Conservation (phyloP, 495 filamentous ascomycete genomes). For the Mytilinidion resinicola region DNA sequence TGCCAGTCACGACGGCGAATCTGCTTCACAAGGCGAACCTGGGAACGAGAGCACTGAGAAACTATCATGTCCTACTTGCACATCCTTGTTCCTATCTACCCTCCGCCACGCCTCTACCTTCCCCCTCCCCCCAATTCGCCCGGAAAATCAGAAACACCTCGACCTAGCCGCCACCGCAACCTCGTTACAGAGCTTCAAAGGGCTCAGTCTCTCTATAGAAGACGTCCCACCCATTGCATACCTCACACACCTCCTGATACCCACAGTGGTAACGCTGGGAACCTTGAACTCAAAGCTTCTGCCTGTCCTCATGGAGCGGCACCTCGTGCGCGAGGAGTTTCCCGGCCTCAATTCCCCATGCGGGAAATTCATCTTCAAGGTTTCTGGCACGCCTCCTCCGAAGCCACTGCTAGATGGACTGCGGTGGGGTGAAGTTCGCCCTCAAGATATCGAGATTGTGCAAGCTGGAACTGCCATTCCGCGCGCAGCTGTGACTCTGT, state of each 20-base stretch:
- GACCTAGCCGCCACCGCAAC: not conserved
- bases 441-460: constrained; percentile 15
- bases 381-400: constrained; percentile 14
- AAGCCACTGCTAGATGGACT: constrained; percentile 19
- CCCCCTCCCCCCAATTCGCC: not conserved
- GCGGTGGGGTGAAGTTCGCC: constrained; percentile 20
- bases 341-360: constrained; percentile 11
- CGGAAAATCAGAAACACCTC: not conserved
- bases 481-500: constrained; percentile 8
- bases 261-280: constrained; percentile 17
- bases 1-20: not conserved
- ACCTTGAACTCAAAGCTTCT: constrained; percentile 16
- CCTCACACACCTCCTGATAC: constrained; percentile 11
- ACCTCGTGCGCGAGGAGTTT: constrained; percentile 20
- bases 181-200: no score
- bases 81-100: not conserved
- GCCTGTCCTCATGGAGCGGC: not conserved
- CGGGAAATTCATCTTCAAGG: constrained; percentile 25
- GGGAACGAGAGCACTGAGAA: not conserved
- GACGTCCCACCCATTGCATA: not conserved
- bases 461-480: constrained; percentile 16
- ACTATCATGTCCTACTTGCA: not conserved
- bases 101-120: not conserved
- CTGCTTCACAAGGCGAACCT: not conserved
- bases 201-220: not conserved